These are phyloP conservation scores for Carallia brachiata DNA, from an alignment of 345 rosid species.

Conservation along the genomic window DNA sequence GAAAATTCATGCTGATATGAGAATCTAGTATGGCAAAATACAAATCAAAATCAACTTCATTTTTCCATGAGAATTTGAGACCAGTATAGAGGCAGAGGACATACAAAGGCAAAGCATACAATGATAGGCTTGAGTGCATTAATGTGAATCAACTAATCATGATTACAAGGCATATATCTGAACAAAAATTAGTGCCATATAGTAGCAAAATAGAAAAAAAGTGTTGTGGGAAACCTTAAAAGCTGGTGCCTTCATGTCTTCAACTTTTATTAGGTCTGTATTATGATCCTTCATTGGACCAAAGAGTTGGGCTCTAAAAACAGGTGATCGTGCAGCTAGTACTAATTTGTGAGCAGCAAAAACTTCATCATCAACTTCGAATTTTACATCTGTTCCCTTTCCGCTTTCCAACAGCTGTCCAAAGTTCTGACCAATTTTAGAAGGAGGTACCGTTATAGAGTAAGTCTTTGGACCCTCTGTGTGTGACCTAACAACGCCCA, in stretches of 20 bases:
- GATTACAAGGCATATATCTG: not conserved
- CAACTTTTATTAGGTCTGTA: slow-evolving; percentile 44
- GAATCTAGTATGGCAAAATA: no score
- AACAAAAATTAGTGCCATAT: not conserved
- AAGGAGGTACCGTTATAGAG: slow-evolving; percentile 52
- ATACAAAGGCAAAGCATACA: not conserved
- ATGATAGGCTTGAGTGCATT: no score
- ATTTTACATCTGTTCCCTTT: slow-evolving; percentile 49
- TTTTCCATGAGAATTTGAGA: no score
- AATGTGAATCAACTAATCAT: not conserved
- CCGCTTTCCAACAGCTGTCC: slow-evolving; percentile 64
- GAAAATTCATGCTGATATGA: no score
- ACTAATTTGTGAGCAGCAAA: slow-evolving; percentile 69
- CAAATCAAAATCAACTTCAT: no score
- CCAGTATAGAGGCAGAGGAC: not conserved
- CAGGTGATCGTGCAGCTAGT: slow-evolving; percentile 77
- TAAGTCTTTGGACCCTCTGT: slow-evolving; percentile 70
- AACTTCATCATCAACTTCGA: slow-evolving; percentile 62
- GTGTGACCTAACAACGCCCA: slow-evolving; percentile 71
- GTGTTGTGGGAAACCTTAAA: slow-evolving; percentile 49
- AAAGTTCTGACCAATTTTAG: slow-evolving; percentile 54
- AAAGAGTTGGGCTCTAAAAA: slow-evolving; percentile 77
- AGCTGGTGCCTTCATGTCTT: slow-evolving; percentile 62
- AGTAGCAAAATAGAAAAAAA: not conserved
- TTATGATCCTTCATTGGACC: slow-evolving; percentile 63